Evolutionary conservation across 2,329 filamentous ascomycete species (phyloP), one percentile per base, ranked within the genome.

Genomic region (Incumbomyces delicatus): DNA sequence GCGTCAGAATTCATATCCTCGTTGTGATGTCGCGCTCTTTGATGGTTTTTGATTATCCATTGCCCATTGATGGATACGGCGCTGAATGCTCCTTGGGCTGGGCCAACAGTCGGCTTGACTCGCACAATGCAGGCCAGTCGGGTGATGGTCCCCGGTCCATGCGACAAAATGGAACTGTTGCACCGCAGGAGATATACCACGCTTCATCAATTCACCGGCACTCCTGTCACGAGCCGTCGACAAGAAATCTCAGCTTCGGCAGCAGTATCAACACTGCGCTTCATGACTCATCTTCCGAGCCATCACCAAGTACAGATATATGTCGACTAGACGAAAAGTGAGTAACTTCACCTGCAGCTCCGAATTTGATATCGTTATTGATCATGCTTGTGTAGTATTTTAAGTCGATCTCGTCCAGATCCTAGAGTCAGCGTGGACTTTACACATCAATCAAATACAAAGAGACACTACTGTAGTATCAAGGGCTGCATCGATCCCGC

Each of bases 401-500:
- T 12, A 35, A n/a, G 13, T 35, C 16, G 11, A 5, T 35, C 13
- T 17, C 12, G 5, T n/a, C 33, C 33, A 4, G 33, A 35, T 35
- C 5, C 33, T 35, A 6, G 12, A 35, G 33, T n/a, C 5, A 35
- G 18, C 13, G n/a, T 17, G 5, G n/a, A 14, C 7, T 13, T 22
- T 27, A 14, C 10, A 11, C 35, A n/a, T 27, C 8, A 12, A 4
- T 30, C 30, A 16, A 45, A 37, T 30, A 11, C 27, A 6, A 38
- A n/a, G 33, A 27, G 35, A 17, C 44, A 14, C 18, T 35, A 41
- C 30, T 33, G 30, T 37, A 39, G 34, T 22, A 27, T 44, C 35
- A n/a, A 17, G 3, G 49, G 51, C 18, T 66, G 60, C 50, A 40
- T 55, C 20, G 57, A 55, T 49, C n/a, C 22, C 13, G 58, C 44